phyloP scores from a whole-genome alignment of 306 rosid genomes.

The Cucurbita ficifolia region DNA sequence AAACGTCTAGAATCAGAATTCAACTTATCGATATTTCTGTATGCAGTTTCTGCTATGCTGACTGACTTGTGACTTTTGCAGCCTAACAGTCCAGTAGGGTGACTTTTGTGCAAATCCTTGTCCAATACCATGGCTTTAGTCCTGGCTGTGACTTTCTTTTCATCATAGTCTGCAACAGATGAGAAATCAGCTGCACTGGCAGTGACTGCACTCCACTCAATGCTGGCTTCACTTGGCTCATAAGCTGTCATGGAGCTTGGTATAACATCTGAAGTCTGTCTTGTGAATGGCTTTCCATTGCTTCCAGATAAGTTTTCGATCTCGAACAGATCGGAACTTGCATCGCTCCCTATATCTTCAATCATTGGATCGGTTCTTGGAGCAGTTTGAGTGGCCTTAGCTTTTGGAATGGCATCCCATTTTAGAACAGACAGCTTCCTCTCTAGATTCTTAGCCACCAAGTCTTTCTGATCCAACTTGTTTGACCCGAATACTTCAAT shows the following conservation, averaged over 20 bases:
- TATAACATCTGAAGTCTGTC: conserved; percentile 16
- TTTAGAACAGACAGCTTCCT: conserved; percentile 26
- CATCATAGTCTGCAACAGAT: conserved; percentile 7
- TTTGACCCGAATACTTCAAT: conserved; percentile 30
- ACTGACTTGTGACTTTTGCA: conserved; percentile 22
- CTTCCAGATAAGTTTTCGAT: conserved; percentile 21
- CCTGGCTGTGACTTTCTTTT: conserved; percentile 13
- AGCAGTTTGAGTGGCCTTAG: conserved; percentile 2
- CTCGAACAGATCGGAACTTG: conserved; percentile 42
- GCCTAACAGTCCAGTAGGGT: conserved; percentile 9
- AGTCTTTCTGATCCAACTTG: conserved; percentile 7
- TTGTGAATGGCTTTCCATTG: conserved; percentile 1
- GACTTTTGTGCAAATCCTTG: conserved; percentile 8
- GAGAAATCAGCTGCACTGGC: conserved; percentile 15
- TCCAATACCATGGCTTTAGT: neutral
- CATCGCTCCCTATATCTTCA: conserved; percentile 28
- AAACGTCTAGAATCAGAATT: neutral
- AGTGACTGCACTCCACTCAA: conserved; percentile 26
- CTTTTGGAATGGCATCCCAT: conserved; percentile 40
- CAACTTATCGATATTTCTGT: conserved; percentile 7
- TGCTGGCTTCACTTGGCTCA: conserved; percentile 26
- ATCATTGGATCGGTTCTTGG: neutral
- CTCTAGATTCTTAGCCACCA: conserved; percentile 20
- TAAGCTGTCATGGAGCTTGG: conserved; percentile 15
- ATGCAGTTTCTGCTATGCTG: conserved; percentile 12